Conservation (phyloP, 257 asterid species). For the Przewalskia tangutica region DNA sequence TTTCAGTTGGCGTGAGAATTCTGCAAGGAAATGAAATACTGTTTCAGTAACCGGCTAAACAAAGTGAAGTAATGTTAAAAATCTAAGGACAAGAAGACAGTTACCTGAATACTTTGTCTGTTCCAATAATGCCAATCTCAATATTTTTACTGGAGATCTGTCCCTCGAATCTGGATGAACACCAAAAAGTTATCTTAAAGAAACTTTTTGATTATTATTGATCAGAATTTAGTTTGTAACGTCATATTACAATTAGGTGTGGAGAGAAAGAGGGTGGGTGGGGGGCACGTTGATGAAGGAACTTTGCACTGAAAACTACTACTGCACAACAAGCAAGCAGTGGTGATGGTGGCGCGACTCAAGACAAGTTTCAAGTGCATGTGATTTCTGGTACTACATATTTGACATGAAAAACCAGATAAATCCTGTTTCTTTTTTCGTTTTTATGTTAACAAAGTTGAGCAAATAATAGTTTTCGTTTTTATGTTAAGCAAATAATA, state of each 20-base stretch:
- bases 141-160: slow-evolving; percentile 93
- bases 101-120: slow-evolving; percentile 66
- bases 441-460: not conserved
- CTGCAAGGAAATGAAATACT: slow-evolving; percentile 31
- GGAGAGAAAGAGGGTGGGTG: not conserved
- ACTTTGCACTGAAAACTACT: not conserved
- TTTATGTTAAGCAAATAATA: not conserved
- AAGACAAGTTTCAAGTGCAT: not conserved
- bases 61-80: not conserved
- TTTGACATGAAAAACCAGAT: not conserved
- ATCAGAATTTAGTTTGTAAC: not conserved
- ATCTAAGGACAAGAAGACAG: slow-evolving; percentile 3
- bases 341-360: not conserved
- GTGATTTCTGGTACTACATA: not conserved
- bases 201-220: not conserved
- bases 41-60: not conserved
- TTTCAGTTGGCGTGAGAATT: slow-evolving; percentile 81
- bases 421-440: not conserved
- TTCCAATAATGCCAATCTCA: slow-evolving; percentile 94
- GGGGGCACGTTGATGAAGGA: not conserved
- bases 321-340: not conserved
- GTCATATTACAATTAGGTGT: not conserved
- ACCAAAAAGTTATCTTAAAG: not conserved
- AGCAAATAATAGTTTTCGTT: not conserved
- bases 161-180: slow-evolving; percentile 73